Evolutionary conservation across 164 flowering plant species (phyloP).

Genomic region (Dillenia suffruticosa): DNA sequence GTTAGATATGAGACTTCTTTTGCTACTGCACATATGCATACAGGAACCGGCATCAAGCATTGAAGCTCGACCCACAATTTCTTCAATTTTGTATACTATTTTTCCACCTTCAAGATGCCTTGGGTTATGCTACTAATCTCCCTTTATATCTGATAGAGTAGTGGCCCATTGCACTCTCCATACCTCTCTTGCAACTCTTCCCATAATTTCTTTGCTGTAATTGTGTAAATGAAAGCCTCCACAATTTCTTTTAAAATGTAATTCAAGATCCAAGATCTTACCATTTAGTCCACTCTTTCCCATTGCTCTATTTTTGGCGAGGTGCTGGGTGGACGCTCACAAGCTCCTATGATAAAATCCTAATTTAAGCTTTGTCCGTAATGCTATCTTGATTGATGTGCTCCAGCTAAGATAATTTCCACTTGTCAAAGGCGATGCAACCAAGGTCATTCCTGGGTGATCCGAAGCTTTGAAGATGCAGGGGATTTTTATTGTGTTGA

Average conservation of each 20-base stretch:
- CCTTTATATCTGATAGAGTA: neutral
- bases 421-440: neutral
- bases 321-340: neutral
- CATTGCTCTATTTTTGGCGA: neutral
- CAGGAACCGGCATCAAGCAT: neutral
- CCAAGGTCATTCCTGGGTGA: conserved; percentile 1
- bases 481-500: neutral
- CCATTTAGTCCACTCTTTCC: neutral
- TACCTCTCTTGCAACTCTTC: neutral
- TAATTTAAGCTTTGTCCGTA: neutral
- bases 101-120: neutral
- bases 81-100: neutral
- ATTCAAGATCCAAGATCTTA: neutral
- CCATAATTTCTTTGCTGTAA: neutral
- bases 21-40: too few relatives aligned
- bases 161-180: neutral
- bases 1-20: too few relatives aligned
- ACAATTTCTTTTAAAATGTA: neutral
- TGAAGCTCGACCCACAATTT: neutral
- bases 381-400: neutral
- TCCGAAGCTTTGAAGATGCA: neutral
- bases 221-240: neutral
- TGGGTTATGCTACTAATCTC: neutral
- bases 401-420: neutral
- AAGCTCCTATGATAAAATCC: neutral